Conservation (phyloP, 129 eudicot genomes). For the Tagetes erecta region DNA sequence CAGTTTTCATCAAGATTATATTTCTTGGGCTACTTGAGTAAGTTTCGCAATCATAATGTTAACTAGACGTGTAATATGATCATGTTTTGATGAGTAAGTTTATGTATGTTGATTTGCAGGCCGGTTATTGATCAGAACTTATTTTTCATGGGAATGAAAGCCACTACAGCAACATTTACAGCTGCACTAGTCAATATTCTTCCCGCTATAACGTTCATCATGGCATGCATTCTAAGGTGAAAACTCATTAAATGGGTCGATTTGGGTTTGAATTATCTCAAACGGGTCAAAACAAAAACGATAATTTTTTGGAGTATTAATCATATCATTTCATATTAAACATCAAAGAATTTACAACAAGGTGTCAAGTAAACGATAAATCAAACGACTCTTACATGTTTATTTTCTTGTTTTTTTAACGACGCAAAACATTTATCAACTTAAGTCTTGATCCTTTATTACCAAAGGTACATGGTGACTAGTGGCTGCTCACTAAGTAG, state of each 20-base stretch:
- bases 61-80: background rate
- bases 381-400: background rate
- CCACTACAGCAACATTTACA: constrained; percentile 78
- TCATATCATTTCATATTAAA: too few relatives aligned
- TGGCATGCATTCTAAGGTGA: constrained; percentile 68
- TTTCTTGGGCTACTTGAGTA: constrained; percentile 61
- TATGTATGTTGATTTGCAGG: constrained; percentile 29
- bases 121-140: constrained; percentile 79
- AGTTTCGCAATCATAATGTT: constrained; percentile 8
- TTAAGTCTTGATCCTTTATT: too few relatives aligned
- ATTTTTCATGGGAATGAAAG: constrained; percentile 58
- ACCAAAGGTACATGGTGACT: too few relatives aligned
- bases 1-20: constrained; percentile 49
- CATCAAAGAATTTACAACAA: too few relatives aligned
- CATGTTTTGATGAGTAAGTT: background rate
- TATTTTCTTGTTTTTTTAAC: background rate
- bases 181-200: constrained; percentile 62
- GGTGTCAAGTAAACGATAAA: background rate
- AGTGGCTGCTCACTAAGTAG: too few relatives aligned
- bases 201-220: constrained; percentile 69
- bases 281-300: too few relatives aligned
- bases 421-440: background rate
- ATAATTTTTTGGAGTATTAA: too few relatives aligned
- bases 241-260: background rate
- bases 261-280: background rate